Percentiles rank a stretch among this genome's conserved stretches.
Evolutionary conservation across 2,329 filamentous ascomycete genomes (phyloP).

Genomic region (Aspergillus fischeri): DNA sequence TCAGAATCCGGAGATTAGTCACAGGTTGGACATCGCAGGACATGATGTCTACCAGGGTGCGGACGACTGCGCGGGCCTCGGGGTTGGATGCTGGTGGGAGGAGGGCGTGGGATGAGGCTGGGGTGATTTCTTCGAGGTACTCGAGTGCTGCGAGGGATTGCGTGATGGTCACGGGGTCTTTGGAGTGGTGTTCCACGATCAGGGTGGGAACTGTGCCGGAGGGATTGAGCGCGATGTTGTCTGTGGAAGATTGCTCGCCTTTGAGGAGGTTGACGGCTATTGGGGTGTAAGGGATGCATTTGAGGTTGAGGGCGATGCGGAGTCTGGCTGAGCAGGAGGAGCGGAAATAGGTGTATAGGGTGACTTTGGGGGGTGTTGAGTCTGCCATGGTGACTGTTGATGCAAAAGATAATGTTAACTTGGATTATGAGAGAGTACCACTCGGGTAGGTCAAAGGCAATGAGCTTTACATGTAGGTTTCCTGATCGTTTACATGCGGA

Average conservation of each 20-base stretch:
- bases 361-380: slow-evolving; percentile 14
- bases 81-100: slow-evolving; percentile 44
- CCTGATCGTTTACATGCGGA: background rate
- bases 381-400: slow-evolving; percentile 13
- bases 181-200: slow-evolving; percentile 30
- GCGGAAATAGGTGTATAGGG: slow-evolving; percentile 58
- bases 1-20: slow-evolving; percentile 54
- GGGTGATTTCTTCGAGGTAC: slow-evolving; percentile 56
- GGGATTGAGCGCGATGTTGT: slow-evolving; percentile 51
- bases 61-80: slow-evolving; percentile 46
- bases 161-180: slow-evolving; percentile 40
- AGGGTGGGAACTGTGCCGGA: slow-evolving; percentile 55
- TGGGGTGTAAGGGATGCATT: slow-evolving; percentile 47
- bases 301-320: slow-evolving; percentile 57
- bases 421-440: background rate
- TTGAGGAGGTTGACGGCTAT: slow-evolving; percentile 53
- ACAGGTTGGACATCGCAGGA: slow-evolving; percentile 57
- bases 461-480: background rate
- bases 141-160: slow-evolving; percentile 60
- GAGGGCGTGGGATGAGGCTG: slow-evolving; percentile 40
- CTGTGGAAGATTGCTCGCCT: slow-evolving; percentile 46
- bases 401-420: slow-evolving; percentile 1
- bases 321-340: slow-evolving; percentile 61
- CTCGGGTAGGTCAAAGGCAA: background rate
- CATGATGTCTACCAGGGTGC: slow-evolving; percentile 54